Conservation (phyloP, 495 filamentous ascomycete genomes). For the Cercophora sp. region DNA sequence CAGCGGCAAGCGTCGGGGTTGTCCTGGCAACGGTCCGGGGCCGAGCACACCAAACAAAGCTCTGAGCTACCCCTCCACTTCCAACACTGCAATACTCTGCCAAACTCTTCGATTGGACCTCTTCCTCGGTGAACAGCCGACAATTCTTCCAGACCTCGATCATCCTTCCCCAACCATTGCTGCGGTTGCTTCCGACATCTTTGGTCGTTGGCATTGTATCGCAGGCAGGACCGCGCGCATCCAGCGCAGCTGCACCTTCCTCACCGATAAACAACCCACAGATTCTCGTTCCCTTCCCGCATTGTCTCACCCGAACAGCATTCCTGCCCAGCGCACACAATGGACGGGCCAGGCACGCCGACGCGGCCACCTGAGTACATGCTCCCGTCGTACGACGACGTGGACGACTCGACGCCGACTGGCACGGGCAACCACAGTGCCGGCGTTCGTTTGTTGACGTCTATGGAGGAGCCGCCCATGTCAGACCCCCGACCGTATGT, state of each 20-base stretch:
- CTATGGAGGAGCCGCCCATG: slow-evolving; percentile 43
- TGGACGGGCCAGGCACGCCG: slow-evolving; percentile 44
- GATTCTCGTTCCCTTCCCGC: too few species aligned
- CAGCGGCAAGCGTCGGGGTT: not conserved
- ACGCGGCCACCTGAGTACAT: slow-evolving; percentile 42
- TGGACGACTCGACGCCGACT: slow-evolving; percentile 38
- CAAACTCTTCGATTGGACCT: not conserved
- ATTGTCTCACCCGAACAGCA: not conserved
- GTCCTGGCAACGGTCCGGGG: not conserved
- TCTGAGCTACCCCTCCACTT: slow-evolving; percentile 4
- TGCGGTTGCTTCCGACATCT: too few species aligned
- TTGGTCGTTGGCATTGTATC: too few species aligned
- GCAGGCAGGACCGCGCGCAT: not conserved
- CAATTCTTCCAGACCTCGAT: not conserved
- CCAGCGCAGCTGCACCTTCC: not conserved
- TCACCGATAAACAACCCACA: too few species aligned
- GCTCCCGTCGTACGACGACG: slow-evolving; percentile 46
- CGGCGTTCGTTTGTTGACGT: slow-evolving; percentile 50
- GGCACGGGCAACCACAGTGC: slow-evolving; percentile 28
- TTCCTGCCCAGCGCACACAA: slow-evolving; percentile 25
- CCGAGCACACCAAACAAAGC: not conserved
- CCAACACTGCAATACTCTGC: not conserved
- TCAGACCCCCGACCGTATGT: slow-evolving; percentile 42
- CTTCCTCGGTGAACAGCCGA: not conserved
- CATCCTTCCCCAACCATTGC: too few species aligned